These are phyloP conservation scores for Beauveria scarabaeidicola DNA, from an alignment of 2,329 filamentous ascomycete species.

Conservation along the genomic window DNA sequence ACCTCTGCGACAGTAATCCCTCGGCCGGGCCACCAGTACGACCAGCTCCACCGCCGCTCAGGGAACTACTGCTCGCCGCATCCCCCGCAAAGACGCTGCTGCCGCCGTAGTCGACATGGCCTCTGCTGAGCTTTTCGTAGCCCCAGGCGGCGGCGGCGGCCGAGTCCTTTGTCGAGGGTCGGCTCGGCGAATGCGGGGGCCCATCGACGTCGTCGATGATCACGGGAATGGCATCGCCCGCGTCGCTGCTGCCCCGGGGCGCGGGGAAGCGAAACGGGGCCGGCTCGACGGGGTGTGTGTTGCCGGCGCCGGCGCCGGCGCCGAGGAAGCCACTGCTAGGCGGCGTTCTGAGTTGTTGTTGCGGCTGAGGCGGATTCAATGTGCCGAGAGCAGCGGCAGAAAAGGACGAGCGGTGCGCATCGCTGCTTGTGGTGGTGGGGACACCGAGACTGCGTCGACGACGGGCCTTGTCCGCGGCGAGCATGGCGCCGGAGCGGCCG, in stretches of 20 bases:
- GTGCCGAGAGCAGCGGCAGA: slow-evolving; percentile 14
- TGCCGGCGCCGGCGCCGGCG: slow-evolving; percentile 19
- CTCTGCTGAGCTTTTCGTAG: slow-evolving; percentile 62
- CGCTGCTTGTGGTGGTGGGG: slow-evolving; percentile 28
- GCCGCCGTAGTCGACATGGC: slow-evolving; percentile 56
- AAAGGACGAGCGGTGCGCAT: slow-evolving; percentile 23
- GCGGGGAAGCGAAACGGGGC: slow-evolving; percentile 40
- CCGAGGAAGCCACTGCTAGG: background rate
- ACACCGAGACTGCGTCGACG: slow-evolving; percentile 50
- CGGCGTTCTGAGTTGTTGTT: too few species aligned
- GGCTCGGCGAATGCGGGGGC: slow-evolving; percentile 12
- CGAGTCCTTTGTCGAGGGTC: slow-evolving; percentile 29
- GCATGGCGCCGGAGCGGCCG: slow-evolving; percentile 33
- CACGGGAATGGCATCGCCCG: slow-evolving; percentile 14
- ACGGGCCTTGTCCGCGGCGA: slow-evolving; percentile 51
- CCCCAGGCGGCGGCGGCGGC: slow-evolving; percentile 18
- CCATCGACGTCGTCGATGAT: background rate
- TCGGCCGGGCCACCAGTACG: slow-evolving; percentile 34
- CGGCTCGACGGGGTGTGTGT: slow-evolving; percentile 36
- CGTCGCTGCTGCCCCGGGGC: slow-evolving; percentile 24
- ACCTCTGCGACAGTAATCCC: slow-evolving; percentile 59
- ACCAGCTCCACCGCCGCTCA: slow-evolving; percentile 23
- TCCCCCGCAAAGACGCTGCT: slow-evolving; percentile 39
- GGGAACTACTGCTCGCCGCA: background rate
- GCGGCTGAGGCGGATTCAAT: slow-evolving; percentile 7